Conservation (phyloP, 176 grass and related monocot species). For the Paspalum notatum region DNA sequence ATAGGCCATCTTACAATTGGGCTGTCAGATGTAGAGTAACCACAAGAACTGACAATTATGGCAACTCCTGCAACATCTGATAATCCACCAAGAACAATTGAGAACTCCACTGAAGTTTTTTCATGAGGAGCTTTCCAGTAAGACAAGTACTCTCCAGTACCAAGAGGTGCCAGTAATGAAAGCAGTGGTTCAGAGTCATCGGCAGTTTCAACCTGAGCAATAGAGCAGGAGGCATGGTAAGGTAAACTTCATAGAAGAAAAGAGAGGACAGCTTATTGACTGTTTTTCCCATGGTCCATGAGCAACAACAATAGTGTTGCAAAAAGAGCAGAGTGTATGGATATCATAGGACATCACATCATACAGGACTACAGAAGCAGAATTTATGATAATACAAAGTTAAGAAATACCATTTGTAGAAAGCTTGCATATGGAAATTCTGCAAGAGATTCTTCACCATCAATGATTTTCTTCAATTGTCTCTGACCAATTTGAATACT, state of each 20-base stretch:
- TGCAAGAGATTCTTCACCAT: constrained; percentile 89
- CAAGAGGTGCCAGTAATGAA: constrained; percentile 85
- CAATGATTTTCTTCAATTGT: constrained; percentile 76
- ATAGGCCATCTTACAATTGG: constrained; percentile 74
- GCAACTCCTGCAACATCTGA: constrained; percentile 92
- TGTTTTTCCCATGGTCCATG: constrained; percentile 20
- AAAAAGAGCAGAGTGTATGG: constrained; percentile 19
- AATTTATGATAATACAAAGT: constrained; percentile 29
- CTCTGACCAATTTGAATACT: constrained; percentile 63
- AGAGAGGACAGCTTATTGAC: constrained; percentile 16
- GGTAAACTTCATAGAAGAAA: constrained; percentile 19
- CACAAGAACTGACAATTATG: constrained; percentile 88
- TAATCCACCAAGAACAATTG: constrained; percentile 87
- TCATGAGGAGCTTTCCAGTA: constrained; percentile 88
- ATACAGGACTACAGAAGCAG: constrained; percentile 35
- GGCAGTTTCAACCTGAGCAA: constrained; percentile 76
- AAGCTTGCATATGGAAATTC: constrained; percentile 95
- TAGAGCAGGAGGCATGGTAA: constrained; percentile 24
- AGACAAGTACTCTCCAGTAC: constrained; percentile 57
- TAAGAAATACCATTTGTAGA: constrained; percentile 72
- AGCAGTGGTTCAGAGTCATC: constrained; percentile 72
- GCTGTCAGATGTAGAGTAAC: constrained; percentile 80
- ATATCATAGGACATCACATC: constrained; percentile 19
- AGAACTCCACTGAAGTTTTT: constrained; percentile 72
- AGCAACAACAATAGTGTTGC: not conserved